Evolutionary conservation across 148 eudicot genomes (phyloP), one percentile per base, ranked within the genome.

Genomic region (Suaeda aralocaspica): DNA sequence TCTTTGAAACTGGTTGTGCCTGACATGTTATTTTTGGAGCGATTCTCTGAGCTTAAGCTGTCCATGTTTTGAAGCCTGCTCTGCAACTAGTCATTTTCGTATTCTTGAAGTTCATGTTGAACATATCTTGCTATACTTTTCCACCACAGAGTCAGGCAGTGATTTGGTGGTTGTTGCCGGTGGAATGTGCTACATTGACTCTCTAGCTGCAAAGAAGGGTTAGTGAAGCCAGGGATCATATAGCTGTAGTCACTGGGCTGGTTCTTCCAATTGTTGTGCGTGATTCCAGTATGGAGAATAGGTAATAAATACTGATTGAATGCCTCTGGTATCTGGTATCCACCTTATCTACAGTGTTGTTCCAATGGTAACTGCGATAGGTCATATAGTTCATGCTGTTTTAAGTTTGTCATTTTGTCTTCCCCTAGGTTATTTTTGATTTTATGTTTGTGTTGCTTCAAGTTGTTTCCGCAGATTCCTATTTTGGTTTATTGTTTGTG

Each of bases 201-300:
- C 74, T 90, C 84, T 87, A 52, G 98, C 98, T 52, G 86, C 92
- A 34, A 88, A 82, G 72, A 93, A 93, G 80, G 94, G 96, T 76
- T 88, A 56, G 82, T 90, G 75, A 91, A 82, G 83, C 94, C 95
- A 66, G 72, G 82, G 16, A 92, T 85, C 50, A 87, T 92, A 89
- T 90, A 78, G 92, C 98, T 73, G 86, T 90, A 66, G 98, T 28
- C 90, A 96, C 62, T 93, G 98, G 98, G 90, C 98, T 52, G 98
- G 98, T 59, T 59, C 91, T 93, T 69, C 96, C 98, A 42, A 93
- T 93, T 39, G 96, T 93, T 78, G 98, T 96, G 63, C 86, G 89
- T 56, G 96, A 88, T 78, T 87, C 96, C 30, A 84, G 58, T 58
- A 90, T 87, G 94, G 98, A 90, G 78, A 69, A 84, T 25, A 90